Percentiles rank a stretch among this genome's conserved stretches.
Evolutionary conservation across 768 basidiomycete genomes (phyloP).

Genomic region (Amanita polypyramis): DNA sequence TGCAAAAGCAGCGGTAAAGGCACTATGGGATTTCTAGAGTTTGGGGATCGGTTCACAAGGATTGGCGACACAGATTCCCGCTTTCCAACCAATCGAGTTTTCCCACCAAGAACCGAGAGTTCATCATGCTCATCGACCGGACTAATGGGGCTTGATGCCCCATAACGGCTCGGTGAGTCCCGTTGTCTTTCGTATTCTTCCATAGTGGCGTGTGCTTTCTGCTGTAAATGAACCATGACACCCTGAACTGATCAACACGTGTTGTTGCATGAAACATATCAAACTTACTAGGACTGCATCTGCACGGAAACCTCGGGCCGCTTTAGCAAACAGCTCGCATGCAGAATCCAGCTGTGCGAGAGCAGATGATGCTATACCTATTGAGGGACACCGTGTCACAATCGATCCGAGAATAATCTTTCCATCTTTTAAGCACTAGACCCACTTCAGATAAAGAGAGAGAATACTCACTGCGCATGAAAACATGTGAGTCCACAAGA

Average conservation of each 20-base stretch:
- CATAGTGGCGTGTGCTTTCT: conserved; percentile 55
- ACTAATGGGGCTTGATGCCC: conserved; percentile 28
- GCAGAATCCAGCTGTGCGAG: conserved; percentile 66
- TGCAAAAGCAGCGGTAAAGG: conserved; percentile 53
- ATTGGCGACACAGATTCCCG: conserved; percentile 47
- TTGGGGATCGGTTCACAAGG: conserved; percentile 55
- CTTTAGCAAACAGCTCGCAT: conserved; percentile 63
- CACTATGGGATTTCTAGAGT: conserved; percentile 61
- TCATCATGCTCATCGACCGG: conserved; percentile 51
- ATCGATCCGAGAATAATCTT: conserved; percentile 68
- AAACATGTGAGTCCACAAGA: conserved; percentile 52
- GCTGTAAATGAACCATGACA: conserved; percentile 54
- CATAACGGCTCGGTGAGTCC: conserved; percentile 30
- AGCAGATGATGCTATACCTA: conserved; percentile 68
- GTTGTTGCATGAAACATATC: not conserved
- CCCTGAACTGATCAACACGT: conserved; percentile 25
- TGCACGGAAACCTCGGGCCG: conserved; percentile 55
- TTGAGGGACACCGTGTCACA: conserved; percentile 69
- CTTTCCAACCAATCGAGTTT: conserved; percentile 53
- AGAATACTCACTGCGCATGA: conserved; percentile 49
- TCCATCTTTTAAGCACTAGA: conserved; percentile 2
- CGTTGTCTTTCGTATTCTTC: conserved; percentile 55
- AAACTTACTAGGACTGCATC: conserved; percentile 49
- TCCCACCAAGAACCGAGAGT: conserved; percentile 52
- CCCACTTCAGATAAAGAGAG: conserved; percentile 4